These are phyloP conservation scores for Cystobasidium tubakii DNA, from an alignment of 768 basidiomycete genomes.

Conservation along the genomic window DNA sequence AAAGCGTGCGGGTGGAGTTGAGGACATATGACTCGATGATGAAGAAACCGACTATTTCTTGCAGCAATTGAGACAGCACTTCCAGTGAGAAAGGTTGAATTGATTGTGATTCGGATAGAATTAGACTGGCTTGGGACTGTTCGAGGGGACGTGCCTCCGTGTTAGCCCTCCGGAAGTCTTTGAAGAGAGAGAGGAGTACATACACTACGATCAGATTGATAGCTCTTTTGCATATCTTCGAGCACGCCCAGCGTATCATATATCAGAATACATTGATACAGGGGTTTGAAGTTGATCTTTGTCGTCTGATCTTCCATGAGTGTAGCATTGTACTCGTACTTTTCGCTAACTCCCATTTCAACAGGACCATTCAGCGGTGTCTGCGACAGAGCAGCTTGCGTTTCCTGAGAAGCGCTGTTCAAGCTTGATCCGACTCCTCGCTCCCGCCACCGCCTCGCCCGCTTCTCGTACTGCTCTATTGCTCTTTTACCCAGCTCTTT, in stretches of 20 bases:
- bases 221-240: conserved; percentile 79
- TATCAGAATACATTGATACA: conserved; percentile 95
- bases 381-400: conserved; percentile 53
- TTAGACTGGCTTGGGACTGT: conserved; percentile 93
- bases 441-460: conserved; percentile 68
- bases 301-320: conserved; percentile 82
- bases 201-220: conserved; percentile 95
- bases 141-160: neutral
- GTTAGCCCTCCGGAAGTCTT: neutral
- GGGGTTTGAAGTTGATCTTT: conserved; percentile 83
- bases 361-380: conserved; percentile 52
- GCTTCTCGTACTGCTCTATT: conserved; percentile 78
- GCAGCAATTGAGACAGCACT: conserved; percentile 67
- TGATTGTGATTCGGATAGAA: conserved; percentile 58
- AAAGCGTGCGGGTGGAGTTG: conserved; percentile 61
- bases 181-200: conserved; percentile 12
- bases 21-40: conserved; percentile 91
- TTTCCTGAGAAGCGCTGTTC: conserved; percentile 71
- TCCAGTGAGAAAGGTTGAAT: conserved; percentile 48
- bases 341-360: conserved; percentile 84
- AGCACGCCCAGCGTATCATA: conserved; percentile 85
- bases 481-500: conserved; percentile 78
- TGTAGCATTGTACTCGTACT: conserved; percentile 58
- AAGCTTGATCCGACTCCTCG: conserved; percentile 68
- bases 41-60: conserved; percentile 95